These are phyloP conservation scores for Eurotiales sp. DNA, from an alignment of 2,329 filamentous ascomycete species.

Conservation along the genomic window DNA sequence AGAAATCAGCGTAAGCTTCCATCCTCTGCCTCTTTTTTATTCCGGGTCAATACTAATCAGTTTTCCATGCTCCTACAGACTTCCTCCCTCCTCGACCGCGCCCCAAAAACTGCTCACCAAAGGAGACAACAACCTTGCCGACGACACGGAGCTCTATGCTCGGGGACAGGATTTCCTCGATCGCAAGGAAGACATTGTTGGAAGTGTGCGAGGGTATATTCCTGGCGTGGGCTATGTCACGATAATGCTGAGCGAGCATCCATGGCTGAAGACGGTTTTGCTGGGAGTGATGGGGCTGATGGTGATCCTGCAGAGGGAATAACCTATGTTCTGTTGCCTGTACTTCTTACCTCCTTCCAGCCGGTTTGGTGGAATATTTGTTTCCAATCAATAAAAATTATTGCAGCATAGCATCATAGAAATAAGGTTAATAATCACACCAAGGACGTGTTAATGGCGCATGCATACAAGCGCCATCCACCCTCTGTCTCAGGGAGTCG, in stretches of 20 bases:
- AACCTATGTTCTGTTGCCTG: too few species aligned
- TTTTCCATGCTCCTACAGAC: neutral
- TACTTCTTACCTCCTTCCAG: too few species aligned
- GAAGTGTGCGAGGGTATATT: constrained; percentile 85
- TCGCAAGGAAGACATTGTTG: constrained; percentile 80
- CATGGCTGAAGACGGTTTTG: constrained; percentile 95
- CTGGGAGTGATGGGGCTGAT: constrained; percentile 91
- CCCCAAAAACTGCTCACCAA: constrained; percentile 75
- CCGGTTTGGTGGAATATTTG: too few species aligned
- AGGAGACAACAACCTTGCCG: constrained; percentile 91
- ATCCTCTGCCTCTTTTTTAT: neutral
- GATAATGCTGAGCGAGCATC: constrained; percentile 90
- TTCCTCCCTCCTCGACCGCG: constrained; percentile 14
- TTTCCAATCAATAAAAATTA: too few species aligned
- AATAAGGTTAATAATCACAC: too few species aligned
- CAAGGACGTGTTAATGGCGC: too few species aligned
- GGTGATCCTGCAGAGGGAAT: constrained; percentile 90
- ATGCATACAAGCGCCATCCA: too few species aligned
- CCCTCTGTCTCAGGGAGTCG: too few species aligned
- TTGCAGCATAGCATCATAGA: too few species aligned
- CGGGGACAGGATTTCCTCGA: constrained; percentile 80
- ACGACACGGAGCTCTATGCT: constrained; percentile 90
- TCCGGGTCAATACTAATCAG: neutral
- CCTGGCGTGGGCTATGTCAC: constrained; percentile 97
- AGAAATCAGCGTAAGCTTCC: constrained; percentile 28